Evolutionary conservation across 2,329 filamentous ascomycete genomes (phyloP).

Genomic region (Neofusicoccum cordaticola): DNA sequence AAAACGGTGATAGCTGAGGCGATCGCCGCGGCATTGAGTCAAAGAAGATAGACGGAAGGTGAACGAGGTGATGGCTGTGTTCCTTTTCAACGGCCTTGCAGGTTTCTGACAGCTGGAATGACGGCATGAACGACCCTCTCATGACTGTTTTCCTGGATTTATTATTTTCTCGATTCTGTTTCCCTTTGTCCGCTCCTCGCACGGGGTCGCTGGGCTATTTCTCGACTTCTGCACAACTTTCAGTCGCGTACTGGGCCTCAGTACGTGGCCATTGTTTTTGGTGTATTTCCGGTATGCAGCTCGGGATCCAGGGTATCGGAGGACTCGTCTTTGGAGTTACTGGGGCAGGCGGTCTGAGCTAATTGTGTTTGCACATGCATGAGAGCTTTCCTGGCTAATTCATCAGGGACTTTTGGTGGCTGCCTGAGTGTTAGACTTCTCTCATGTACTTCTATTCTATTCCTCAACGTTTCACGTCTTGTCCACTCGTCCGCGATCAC

Average conservation of each 20-base stretch:
- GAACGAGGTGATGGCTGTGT: background rate
- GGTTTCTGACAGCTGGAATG: background rate
- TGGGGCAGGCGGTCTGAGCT: background rate
- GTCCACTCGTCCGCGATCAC: no score
- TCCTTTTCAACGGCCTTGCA: background rate
- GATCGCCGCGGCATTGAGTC: background rate
- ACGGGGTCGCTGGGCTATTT: background rate
- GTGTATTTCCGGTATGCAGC: background rate
- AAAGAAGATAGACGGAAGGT: background rate
- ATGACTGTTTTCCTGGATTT: constrained; percentile 11
- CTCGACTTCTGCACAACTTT: background rate
- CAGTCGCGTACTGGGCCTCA: background rate
- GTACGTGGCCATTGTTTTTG: background rate
- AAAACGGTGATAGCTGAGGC: constrained; percentile 32
- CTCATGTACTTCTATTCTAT: constrained; percentile 13
- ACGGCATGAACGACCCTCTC: constrained; percentile 13
- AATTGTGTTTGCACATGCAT: constrained; percentile 8
- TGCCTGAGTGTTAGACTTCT: constrained; percentile 14
- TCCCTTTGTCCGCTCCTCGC: background rate
- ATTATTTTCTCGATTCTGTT: background rate
- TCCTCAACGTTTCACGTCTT: background rate
- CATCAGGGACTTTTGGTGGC: constrained; percentile 5
- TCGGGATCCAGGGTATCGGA: background rate
- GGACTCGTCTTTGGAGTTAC: constrained; percentile 11
- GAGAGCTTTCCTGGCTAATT: constrained; percentile 12